Evolutionary conservation across 345 rosid genomes (phyloP), one percentile per base, ranked within the genome.

Genomic region (Clausena lansium): DNA sequence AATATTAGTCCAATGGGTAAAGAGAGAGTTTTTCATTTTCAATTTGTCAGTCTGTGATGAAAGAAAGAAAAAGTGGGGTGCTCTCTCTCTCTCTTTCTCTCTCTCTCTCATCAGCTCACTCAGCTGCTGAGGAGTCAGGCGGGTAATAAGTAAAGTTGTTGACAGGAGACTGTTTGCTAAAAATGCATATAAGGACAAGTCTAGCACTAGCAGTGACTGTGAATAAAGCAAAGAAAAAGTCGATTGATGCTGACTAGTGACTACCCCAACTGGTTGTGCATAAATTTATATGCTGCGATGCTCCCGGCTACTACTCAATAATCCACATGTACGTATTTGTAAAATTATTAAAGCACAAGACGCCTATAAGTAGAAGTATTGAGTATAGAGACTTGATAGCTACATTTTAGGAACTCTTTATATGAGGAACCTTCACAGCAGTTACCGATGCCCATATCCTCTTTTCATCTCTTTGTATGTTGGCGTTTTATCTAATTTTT

Each of bases 401-500:
- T 9, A 65, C 70, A 22, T 33, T 9, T 63, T 19, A 7, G 67
- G 32, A 63, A 65, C 25, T 38, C 20, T 30, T 58, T 30, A 22
- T 27, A 10, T 35, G 33, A 79, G 81, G 89, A 86, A 86, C 86
- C 86, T 88, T 88, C 91, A 77, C 62, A 45, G 91, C 88, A 86
- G 82, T 81, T 80, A 77, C 82, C 35, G 45, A 20, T 17, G 13
- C 82, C 54, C 32, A 7, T 9, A 5, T 28, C 78, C 74, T 77
- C 73, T 58, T 11, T 17, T 52, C 22, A 50, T 15, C 65, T 67
- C 45, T 35, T 57, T 62, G 28, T 6, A 22, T 36, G 3, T 38
- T 14, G 14, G 10, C 7, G 20, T 9, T 36, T 6, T 41, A 9
- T 63, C 13, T 0, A 2, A 0, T 15, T 5, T 20, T 57, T 20